Evolutionary conservation across 257 asterid species (phyloP).

Genomic region (Rehmannia glutinosa): DNA sequence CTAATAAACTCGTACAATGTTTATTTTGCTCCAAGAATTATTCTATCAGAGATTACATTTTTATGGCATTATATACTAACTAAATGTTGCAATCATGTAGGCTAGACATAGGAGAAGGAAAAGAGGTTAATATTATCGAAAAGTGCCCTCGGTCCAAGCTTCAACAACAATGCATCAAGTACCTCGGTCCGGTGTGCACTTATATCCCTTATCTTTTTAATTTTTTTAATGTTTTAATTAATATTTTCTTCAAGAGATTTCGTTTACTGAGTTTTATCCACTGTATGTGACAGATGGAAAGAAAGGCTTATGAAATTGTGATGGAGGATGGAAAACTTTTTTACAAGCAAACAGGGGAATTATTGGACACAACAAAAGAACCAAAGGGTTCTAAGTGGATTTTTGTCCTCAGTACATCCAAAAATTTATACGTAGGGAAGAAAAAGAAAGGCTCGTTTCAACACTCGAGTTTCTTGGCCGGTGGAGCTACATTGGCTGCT

Average conservation of each 20-base stretch:
- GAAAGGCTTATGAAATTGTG: slow-evolving; percentile 49
- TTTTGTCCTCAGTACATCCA: slow-evolving; percentile 57
- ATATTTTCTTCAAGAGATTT: too few relatives aligned
- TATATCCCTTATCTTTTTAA: not conserved
- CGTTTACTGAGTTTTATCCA: not conserved
- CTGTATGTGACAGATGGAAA: slow-evolving; percentile 41
- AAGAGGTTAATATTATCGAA: slow-evolving; percentile 47
- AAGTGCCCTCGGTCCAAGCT: slow-evolving; percentile 64
- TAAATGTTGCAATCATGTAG: slow-evolving; percentile 20
- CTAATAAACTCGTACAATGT: not conserved
- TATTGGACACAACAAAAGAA: slow-evolving; percentile 36
- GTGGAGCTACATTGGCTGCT: slow-evolving; percentile 69
- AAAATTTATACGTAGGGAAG: slow-evolving; percentile 41
- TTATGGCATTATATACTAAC: too few relatives aligned
- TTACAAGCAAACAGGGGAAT: slow-evolving; percentile 45
- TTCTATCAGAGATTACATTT: not conserved
- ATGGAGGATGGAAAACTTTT: slow-evolving; percentile 48
- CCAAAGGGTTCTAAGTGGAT: slow-evolving; percentile 48
- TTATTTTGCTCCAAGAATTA: not conserved
- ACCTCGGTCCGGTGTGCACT: slow-evolving; percentile 55
- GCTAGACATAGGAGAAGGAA: slow-evolving; percentile 74
- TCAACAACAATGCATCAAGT: slow-evolving; percentile 69
- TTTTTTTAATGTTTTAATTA: not conserved
- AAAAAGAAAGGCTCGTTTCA: slow-evolving; percentile 64
- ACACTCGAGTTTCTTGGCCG: slow-evolving; percentile 70